phyloP scores from a whole-genome alignment of 139 green algal species.

The Auxenochlorella pyrenoidosa region DNA sequence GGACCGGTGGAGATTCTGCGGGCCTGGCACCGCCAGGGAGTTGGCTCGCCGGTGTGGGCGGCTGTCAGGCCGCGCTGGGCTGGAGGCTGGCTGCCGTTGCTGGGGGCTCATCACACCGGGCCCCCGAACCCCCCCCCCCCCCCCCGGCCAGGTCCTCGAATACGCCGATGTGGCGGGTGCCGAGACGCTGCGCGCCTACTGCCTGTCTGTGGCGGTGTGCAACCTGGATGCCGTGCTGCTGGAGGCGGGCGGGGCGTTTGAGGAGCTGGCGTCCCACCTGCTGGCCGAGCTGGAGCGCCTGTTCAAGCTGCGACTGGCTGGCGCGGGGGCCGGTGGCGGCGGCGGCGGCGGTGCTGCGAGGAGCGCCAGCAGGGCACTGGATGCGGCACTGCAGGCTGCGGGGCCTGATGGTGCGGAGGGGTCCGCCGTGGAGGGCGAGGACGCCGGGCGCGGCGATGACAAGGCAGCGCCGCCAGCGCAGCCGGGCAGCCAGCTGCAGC shows the following conservation, averaged over 20 bases:
- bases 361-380: constrained; percentile 30
- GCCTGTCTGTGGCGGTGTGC: constrained; percentile 64
- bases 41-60: too few species aligned
- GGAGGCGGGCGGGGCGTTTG: constrained; percentile 59
- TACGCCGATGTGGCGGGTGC: constrained; percentile 82
- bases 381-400: neutral
- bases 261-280: constrained; percentile 63
- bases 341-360: constrained; percentile 27
- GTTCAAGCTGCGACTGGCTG: constrained; percentile 35
- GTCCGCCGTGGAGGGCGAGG: neutral
- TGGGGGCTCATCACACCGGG: too few species aligned
- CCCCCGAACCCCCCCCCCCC: neutral
- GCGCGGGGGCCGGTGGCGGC: neutral
- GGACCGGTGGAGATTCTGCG: too few species aligned
- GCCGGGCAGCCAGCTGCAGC: constrained; percentile 41
- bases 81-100: too few species aligned
- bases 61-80: too few species aligned
- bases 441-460: neutral
- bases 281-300: constrained; percentile 68
- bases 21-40: too few species aligned
- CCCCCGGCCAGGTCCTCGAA: constrained; percentile 69
- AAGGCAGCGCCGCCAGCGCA: neutral
- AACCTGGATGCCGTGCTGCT: constrained; percentile 83
- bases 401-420: neutral
- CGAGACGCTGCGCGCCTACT: constrained; percentile 72